A percentile compares a stretch with the other conserved stretches of the same genome.
Evolutionary conservation across 495 filamentous ascomycete species (phyloP).

Genomic region (Chaetomium tenue): DNA sequence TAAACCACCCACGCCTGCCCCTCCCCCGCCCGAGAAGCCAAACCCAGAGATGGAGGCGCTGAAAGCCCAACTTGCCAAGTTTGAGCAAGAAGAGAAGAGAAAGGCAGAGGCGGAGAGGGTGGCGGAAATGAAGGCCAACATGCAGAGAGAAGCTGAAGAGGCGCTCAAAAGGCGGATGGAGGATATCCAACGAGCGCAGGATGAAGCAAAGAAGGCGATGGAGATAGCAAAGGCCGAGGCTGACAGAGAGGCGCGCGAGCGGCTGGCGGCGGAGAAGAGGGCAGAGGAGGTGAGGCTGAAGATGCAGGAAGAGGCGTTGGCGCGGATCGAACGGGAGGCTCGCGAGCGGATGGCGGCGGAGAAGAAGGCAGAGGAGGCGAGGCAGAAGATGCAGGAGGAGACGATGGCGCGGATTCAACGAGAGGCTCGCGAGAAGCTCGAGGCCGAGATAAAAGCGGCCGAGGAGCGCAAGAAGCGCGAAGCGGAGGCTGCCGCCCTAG

Average conservation of each 20-base stretch:
- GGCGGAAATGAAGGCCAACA: constrained; percentile 45
- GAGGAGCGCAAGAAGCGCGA: constrained; percentile 51
- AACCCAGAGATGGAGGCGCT: constrained; percentile 49
- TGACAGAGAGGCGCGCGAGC: constrained; percentile 41
- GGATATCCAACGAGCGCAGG: constrained; percentile 38
- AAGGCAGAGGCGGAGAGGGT: constrained; percentile 43
- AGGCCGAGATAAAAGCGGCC: constrained; percentile 38
- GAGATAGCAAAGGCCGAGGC: constrained; percentile 46
- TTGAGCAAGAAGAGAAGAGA: constrained; percentile 33
- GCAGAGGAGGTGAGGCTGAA: constrained; percentile 36
- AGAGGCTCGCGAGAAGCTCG: constrained; percentile 45
- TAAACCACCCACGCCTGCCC: constrained; percentile 40
- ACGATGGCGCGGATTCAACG: constrained; percentile 42
- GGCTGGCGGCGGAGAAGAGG: constrained; percentile 37
- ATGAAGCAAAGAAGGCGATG: constrained; percentile 40
- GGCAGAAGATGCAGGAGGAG: constrained; percentile 38
- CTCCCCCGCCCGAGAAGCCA: constrained; percentile 34
- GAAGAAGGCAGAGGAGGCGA: constrained; percentile 34
- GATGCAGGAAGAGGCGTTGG: constrained; percentile 37
- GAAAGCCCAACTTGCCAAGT: constrained; percentile 38
- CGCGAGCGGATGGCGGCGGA: constrained; percentile 40
- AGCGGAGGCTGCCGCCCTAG: constrained; percentile 47
- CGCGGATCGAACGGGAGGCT: constrained; percentile 43
- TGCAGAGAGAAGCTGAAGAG: constrained; percentile 46
- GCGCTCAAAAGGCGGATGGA: constrained; percentile 42